Conservation (phyloP, 2,329 filamentous ascomycete genomes). For the Corinectria fuckeliana region DNA sequence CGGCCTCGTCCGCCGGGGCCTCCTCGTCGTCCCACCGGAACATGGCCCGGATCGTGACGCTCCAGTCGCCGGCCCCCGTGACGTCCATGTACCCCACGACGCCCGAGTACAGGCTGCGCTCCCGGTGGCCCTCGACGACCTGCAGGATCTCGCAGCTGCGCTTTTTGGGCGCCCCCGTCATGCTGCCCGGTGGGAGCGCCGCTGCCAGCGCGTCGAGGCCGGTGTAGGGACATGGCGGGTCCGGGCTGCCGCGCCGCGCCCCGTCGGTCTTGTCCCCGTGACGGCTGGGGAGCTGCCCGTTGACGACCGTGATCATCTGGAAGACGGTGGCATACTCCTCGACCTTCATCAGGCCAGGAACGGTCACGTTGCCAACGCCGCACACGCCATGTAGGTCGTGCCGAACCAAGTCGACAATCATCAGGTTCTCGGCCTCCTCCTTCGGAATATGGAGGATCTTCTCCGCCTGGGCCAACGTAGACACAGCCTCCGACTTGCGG, state of each 20-base stretch:
- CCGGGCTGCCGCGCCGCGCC: slow-evolving; percentile 10
- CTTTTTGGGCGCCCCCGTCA: slow-evolving; percentile 97
- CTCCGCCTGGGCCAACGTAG: slow-evolving; percentile 76
- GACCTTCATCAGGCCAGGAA: slow-evolving; percentile 81
- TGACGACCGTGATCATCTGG: slow-evolving; percentile 88
- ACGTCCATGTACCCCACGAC: slow-evolving; percentile 91
- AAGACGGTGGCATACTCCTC: slow-evolving; percentile 93
- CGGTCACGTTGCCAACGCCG: slow-evolving; percentile 73
- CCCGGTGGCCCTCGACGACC: slow-evolving; percentile 65
- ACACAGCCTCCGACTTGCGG: slow-evolving; percentile 70
- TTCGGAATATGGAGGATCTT: slow-evolving; percentile 79
- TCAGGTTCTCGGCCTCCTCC: slow-evolving; percentile 93
- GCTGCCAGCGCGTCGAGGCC: slow-evolving; percentile 79
- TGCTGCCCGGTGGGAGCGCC: slow-evolving; percentile 86
- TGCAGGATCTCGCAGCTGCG: slow-evolving; percentile 84
- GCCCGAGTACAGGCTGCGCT: slow-evolving; percentile 83
- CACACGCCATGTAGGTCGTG: slow-evolving; percentile 91
- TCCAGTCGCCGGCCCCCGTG: slow-evolving; percentile 86
- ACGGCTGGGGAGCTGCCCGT: slow-evolving; percentile 63
- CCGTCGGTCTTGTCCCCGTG: slow-evolving; percentile 21
- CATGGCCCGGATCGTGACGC: slow-evolving; percentile 85
- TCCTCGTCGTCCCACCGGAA: slow-evolving; percentile 73
- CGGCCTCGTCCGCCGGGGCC: slow-evolving; percentile 34
- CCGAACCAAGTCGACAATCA: slow-evolving; percentile 97
- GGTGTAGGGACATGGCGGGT: slow-evolving; percentile 47